These are phyloP conservation scores for Begonia masoniana DNA, from an alignment of 306 rosid species.

Conservation along the genomic window DNA sequence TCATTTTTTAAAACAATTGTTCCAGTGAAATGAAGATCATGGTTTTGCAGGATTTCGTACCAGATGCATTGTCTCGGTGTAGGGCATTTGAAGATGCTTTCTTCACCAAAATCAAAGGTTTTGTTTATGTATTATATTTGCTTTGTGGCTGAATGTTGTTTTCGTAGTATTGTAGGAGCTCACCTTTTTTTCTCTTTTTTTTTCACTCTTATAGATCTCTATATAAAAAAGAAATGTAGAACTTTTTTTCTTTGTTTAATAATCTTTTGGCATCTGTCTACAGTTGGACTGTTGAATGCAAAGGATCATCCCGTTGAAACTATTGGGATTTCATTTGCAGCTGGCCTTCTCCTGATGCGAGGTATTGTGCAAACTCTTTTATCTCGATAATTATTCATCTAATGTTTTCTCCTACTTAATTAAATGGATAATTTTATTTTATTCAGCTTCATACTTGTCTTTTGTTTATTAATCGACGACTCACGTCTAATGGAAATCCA, in stretches of 20 bases:
- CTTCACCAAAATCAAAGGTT: slow-evolving; percentile 54
- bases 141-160: no score
- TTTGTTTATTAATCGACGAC: neutral
- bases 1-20: neutral
- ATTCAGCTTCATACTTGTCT: neutral
- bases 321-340: slow-evolving; percentile 42
- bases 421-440: neutral
- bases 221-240: neutral
- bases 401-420: neutral
- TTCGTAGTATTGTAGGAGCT: no score
- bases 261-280: slow-evolving; percentile 4
- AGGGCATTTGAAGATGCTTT: slow-evolving; percentile 51
- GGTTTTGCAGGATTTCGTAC: slow-evolving; percentile 43
- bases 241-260: slow-evolving; percentile 6
- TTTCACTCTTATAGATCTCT: neutral
- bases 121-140: slow-evolving; percentile 1
- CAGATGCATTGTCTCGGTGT: slow-evolving; percentile 25
- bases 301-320: slow-evolving; percentile 54
- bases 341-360: slow-evolving; percentile 48
- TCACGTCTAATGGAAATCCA: neutral
- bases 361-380: slow-evolving; percentile 24
- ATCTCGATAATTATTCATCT: neutral
- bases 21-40: neutral
- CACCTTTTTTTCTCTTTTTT: neutral
- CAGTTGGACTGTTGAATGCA: slow-evolving; percentile 47